These are phyloP conservation scores for Xerocomellus amylosporus DNA, from an alignment of 768 basidiomycete genomes.

Conservation along the genomic window DNA sequence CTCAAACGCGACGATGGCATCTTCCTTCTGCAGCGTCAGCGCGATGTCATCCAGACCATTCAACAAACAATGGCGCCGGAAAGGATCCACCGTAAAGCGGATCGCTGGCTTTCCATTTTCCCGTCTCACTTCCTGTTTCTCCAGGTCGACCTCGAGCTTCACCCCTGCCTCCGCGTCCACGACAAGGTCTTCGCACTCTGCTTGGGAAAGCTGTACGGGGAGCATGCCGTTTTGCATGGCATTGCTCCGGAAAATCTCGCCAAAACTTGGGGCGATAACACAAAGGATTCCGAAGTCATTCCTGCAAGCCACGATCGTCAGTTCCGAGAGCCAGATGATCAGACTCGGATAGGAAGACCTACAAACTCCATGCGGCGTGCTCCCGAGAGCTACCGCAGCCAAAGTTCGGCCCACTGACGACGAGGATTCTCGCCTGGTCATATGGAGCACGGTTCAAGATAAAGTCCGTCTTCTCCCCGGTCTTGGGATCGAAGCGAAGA, in stretches of 20 bases:
- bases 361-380: conserved; percentile 88
- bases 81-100: conserved; percentile 79
- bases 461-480: conserved; percentile 80
- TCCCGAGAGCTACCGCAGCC: conserved; percentile 90
- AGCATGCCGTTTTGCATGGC: conserved; percentile 95
- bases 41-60: conserved; percentile 98
- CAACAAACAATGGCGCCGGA: conserved; percentile 90
- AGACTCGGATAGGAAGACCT: conserved; percentile 30
- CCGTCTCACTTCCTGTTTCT: conserved; percentile 75
- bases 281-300: conserved; percentile 90
- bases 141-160: conserved; percentile 82
- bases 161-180: conserved; percentile 73
- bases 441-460: conserved; percentile 80
- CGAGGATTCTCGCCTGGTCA: conserved; percentile 70
- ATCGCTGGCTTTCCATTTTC: conserved; percentile 70
- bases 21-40: conserved; percentile 80
- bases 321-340: background rate
- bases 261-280: conserved; percentile 85
- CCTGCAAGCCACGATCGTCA: conserved; percentile 33
- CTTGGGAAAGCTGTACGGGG: conserved; percentile 67
- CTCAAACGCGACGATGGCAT: conserved; percentile 79
- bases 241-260: conserved; percentile 88
- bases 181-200: conserved; percentile 67
- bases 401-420: conserved; percentile 86
- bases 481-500: conserved; percentile 73